These are phyloP conservation scores for Diaporthe batatas DNA, from an alignment of 2,329 filamentous ascomycete species.

Conservation along the genomic window DNA sequence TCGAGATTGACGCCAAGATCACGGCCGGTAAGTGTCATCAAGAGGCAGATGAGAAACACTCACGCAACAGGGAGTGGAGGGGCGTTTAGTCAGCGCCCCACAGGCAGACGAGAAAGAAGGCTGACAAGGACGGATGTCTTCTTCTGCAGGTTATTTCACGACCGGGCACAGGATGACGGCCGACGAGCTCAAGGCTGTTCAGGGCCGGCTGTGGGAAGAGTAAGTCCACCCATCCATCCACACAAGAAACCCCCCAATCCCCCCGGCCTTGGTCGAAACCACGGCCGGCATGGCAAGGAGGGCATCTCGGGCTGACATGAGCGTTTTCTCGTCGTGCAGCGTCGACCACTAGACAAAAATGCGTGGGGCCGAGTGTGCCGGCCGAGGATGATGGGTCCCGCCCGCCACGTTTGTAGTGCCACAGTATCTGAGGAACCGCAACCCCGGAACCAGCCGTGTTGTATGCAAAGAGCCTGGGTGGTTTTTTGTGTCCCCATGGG, in stretches of 20 bases:
- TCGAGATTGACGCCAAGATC: constrained; percentile 99
- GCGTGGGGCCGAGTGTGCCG: constrained; percentile 55
- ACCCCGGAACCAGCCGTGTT: constrained; percentile 6
- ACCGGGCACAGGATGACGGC: constrained; percentile 90
- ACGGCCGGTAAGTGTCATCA: constrained; percentile 78
- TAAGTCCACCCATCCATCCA: constrained; percentile 53
- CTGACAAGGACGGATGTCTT: constrained; percentile 32
- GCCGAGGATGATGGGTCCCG: constrained; percentile 41
- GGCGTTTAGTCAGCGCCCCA: background rate
- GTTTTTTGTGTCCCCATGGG: background rate
- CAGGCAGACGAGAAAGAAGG: background rate
- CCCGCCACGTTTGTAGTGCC: no score
- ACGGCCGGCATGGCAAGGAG: background rate
- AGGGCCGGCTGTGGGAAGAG: constrained; percentile 93
- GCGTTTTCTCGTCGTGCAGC: constrained; percentile 37
- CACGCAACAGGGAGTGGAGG: no score
- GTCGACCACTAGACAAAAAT: constrained; percentile 43
- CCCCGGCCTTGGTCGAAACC: constrained; percentile 6
- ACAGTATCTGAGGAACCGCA: constrained; percentile 1
- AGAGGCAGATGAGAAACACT: background rate
- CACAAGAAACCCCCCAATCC: background rate
- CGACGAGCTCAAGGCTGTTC: constrained; percentile 86
- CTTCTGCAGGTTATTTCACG: constrained; percentile 77
- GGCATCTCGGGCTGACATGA: constrained; percentile 47
- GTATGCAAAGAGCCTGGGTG: background rate